These are phyloP conservation scores for Phytophthora agathidicida DNA, from an alignment of 352 stramenopile species.

Conservation along the genomic window DNA sequence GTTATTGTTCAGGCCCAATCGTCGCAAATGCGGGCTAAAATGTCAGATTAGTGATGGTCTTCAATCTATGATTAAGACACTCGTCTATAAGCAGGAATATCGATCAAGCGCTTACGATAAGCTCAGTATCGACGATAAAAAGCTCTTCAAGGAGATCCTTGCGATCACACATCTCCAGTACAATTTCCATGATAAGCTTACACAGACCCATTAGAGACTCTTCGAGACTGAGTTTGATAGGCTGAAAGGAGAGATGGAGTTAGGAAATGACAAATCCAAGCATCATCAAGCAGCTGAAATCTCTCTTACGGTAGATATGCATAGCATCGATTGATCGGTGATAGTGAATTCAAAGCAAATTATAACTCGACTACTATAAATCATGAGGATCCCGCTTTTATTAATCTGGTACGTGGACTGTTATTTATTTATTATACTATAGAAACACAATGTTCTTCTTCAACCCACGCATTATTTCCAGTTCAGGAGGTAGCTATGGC, in stretches of 20 bases:
- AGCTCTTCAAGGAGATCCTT: conserved; percentile 14
- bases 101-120: conserved; percentile 12
- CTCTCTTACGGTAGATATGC: conserved; percentile 24
- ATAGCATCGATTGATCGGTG: conserved; percentile 17
- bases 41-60: neutral
- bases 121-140: conserved; percentile 15
- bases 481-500: conserved; percentile 24
- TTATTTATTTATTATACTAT: conserved; percentile 2
- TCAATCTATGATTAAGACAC: conserved; percentile 4
- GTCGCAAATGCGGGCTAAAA: conserved; percentile 8
- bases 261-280: too few relatives aligned
- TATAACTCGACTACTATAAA: conserved; percentile 18
- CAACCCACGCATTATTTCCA: conserved; percentile 28
- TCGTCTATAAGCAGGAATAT: conserved; percentile 6
- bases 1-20: conserved; percentile 15
- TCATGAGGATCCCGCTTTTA: too few relatives aligned
- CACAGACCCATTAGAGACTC: conserved; percentile 10
- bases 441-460: conserved; percentile 24
- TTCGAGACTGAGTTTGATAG: conserved; percentile 22
- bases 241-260: conserved; percentile 2
- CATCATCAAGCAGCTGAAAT: conserved; percentile 18
- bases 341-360: conserved; percentile 25
- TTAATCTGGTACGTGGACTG: conserved; percentile 13
- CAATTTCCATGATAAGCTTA: conserved; percentile 8
- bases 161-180: conserved; percentile 14